Evolutionary conservation across 768 basidiomycete genomes (phyloP).

Genomic region (Leccinum broughii): DNA sequence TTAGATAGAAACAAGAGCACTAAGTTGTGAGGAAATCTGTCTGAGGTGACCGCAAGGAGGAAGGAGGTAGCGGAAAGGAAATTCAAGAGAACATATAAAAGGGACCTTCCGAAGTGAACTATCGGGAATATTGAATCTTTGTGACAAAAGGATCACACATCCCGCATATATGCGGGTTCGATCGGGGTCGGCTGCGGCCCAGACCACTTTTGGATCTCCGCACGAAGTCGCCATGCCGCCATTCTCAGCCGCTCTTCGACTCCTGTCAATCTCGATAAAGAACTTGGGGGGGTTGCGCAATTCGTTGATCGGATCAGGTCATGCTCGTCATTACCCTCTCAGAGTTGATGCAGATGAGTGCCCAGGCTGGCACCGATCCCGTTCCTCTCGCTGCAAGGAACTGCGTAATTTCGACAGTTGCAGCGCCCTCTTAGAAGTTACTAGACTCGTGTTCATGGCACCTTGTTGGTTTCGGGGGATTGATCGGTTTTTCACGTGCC

Average conservation of each 20-base stretch:
- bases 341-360: neutral
- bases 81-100: constrained; percentile 41
- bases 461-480: constrained; percentile 30
- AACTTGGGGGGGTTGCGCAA: neutral
- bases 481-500: constrained; percentile 32
- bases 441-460: constrained; percentile 26
- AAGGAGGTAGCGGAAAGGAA: constrained; percentile 34
- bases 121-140: constrained; percentile 36
- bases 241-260: constrained; percentile 17
- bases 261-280: constrained; percentile 26
- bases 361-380: neutral
- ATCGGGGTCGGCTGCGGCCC: constrained; percentile 40
- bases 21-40: constrained; percentile 15
- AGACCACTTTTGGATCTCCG: constrained; percentile 38
- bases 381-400: constrained; percentile 1
- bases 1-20: constrained; percentile 16
- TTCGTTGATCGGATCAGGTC: neutral
- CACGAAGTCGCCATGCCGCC: constrained; percentile 30
- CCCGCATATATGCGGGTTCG: constrained; percentile 38
- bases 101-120: constrained; percentile 34
- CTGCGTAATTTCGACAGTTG: neutral
- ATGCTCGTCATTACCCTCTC: neutral
- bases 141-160: constrained; percentile 33
- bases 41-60: constrained; percentile 33
- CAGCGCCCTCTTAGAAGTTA: constrained; percentile 16